Evolutionary conservation across 2,329 filamentous ascomycete species (phyloP).

Genomic region (Cryphonectria parasitica): DNA sequence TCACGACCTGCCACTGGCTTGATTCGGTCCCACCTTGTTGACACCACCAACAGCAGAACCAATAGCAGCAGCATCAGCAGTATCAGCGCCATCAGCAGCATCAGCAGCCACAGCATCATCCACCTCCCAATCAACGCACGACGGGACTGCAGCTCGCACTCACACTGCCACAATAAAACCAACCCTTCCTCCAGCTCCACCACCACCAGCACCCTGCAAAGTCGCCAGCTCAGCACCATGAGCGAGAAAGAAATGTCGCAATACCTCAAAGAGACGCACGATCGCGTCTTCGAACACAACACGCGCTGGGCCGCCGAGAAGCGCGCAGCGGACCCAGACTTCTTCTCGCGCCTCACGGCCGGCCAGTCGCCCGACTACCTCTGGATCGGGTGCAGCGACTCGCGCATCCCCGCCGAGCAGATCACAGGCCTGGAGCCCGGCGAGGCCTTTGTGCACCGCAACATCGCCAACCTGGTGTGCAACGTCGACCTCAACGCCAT

Average conservation of each 20-base stretch:
- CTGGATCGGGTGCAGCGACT: slow-evolving; percentile 92
- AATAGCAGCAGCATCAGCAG: background rate
- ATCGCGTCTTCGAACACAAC: slow-evolving; percentile 72
- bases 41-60: background rate
- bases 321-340: slow-evolving; percentile 61
- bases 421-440: slow-evolving; percentile 83
- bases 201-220: slow-evolving; percentile 21
- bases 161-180: background rate
- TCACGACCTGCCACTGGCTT: background rate
- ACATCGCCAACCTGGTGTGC: slow-evolving; percentile 88
- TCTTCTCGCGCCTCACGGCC: slow-evolving; percentile 65
- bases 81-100: background rate
- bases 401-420: slow-evolving; percentile 87
- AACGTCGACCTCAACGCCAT: slow-evolving; percentile 79
- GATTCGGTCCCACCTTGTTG: background rate
- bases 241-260: slow-evolving; percentile 48
- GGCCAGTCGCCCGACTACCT: slow-evolving; percentile 74
- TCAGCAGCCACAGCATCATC: slow-evolving; percentile 1
- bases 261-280: slow-evolving; percentile 67
- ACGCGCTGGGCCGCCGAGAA: slow-evolving; percentile 66
- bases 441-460: slow-evolving; percentile 92
- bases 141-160: background rate
- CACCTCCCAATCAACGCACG: background rate
- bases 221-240: slow-evolving; percentile 28
- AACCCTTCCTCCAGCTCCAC: background rate